phyloP scores from a whole-genome alignment of 306 rosid genomes.

The Pterocarpus santalinus region DNA sequence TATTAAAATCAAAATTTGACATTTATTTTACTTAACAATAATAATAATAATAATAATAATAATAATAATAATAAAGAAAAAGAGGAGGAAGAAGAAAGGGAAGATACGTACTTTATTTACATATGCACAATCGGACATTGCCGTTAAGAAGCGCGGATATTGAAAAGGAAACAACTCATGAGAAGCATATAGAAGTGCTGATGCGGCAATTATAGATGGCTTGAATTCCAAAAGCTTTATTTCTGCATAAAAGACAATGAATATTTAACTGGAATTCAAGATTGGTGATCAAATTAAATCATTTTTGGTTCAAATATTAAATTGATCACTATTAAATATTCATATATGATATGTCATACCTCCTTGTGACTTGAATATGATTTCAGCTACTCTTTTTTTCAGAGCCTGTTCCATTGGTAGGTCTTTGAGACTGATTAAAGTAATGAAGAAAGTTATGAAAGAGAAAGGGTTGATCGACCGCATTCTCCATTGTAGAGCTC shows the following conservation, averaged over 20 bases:
- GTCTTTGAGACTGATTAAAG: slow-evolving; percentile 59
- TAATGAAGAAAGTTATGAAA: slow-evolving; percentile 67
- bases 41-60: neutral
- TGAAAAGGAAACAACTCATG: slow-evolving; percentile 76
- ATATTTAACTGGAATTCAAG: neutral
- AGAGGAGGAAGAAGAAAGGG: neutral
- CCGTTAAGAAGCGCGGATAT: slow-evolving; percentile 59
- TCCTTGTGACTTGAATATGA: slow-evolving; percentile 73
- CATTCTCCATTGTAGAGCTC: slow-evolving; percentile 87
- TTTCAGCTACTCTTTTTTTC: slow-evolving; percentile 69
- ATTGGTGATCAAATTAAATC: neutral
- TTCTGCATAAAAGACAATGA: slow-evolving; percentile 52
- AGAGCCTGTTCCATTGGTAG: slow-evolving; percentile 60
- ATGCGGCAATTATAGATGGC: slow-evolving; percentile 77
- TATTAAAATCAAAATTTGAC: neutral
- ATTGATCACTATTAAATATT: neutral
- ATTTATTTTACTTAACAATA: no score
- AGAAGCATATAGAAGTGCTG: slow-evolving; percentile 79
- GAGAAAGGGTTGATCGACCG: slow-evolving; percentile 89
- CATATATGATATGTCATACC: slow-evolving; percentile 49
- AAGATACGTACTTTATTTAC: slow-evolving; percentile 65
- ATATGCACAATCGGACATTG: slow-evolving; percentile 61
- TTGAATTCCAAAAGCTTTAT: slow-evolving; percentile 67
- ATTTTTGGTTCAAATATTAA: neutral
- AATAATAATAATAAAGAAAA: neutral